Percentiles rank a stretch among this genome's conserved stretches.
These are phyloP conservation scores for cucumber (Cucumis sativus) DNA, from an alignment of 306 rosid genomes.

Conservation along the genomic window Cucumber_9930_V3 NC_026660.2:30627001-30627500, in stretches of 20 bases:
- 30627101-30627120: constrained; percentile 24
- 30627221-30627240: constrained; percentile 23
- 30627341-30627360: constrained; percentile 23
- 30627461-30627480: constrained; percentile 27
- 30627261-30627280: constrained; percentile 25
- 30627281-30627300: constrained; percentile 13
- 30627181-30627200: constrained; percentile 21
- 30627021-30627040: not conserved
- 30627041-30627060: constrained; percentile 13
- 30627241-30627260: constrained; percentile 28
- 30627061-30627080: constrained; percentile 17
- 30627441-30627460: constrained; percentile 10
- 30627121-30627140: constrained; percentile 37
- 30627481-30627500: constrained; percentile 26
- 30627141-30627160: constrained; percentile 27
- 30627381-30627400: not conserved
- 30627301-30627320: constrained; percentile 16
- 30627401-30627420: constrained; percentile 16
- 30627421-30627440: constrained; percentile 24
- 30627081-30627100: constrained; percentile 21
- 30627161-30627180: constrained; percentile 14
- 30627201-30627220: constrained; percentile 15
- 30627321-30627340: constrained; percentile 8
- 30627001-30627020: constrained; percentile 6
- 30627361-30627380: constrained; percentile 23